Evolutionary conservation across 805 yeast species (phyloP).

Genomic region (Starmerella lactis-condensi): DNA sequence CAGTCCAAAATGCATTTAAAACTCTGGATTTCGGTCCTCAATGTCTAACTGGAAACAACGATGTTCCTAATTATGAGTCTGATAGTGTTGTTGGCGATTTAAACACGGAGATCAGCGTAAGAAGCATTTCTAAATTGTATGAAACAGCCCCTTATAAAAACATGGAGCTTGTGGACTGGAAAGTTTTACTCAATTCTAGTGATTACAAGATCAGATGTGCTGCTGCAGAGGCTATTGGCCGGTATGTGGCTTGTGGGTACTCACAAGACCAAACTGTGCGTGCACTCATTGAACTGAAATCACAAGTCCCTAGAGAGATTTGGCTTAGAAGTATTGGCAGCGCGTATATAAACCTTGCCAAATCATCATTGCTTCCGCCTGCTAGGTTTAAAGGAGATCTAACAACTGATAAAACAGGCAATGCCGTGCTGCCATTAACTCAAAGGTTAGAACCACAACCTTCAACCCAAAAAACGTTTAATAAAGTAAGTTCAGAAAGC

Average conservation of each 20-base stretch:
- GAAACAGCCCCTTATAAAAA: too few relatives aligned
- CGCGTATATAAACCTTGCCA: slow-evolving; percentile 5
- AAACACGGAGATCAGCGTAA: too few relatives aligned
- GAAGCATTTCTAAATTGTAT: too few relatives aligned
- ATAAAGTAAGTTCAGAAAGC: too few relatives aligned
- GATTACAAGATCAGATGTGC: slow-evolving; percentile 5
- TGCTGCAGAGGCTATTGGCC: slow-evolving; percentile 5
- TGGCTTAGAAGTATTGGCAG: slow-evolving; percentile 3
- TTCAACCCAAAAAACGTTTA: too few relatives aligned
- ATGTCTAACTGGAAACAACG: too few relatives aligned
- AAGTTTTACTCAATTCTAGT: not conserved
- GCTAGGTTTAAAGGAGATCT: not conserved
- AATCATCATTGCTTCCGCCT: not conserved
- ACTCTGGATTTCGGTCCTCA: too few relatives aligned
- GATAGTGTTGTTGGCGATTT: too few relatives aligned
- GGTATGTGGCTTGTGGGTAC: slow-evolving; percentile 4
- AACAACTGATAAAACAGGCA: too few relatives aligned
- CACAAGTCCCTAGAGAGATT: slow-evolving; percentile 3
- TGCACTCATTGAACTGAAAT: slow-evolving; percentile 3
- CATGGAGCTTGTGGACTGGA: too few relatives aligned
- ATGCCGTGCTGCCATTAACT: slow-evolving; percentile 4
- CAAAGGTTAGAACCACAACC: too few relatives aligned
- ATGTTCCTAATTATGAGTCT: too few relatives aligned
- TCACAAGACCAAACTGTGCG: slow-evolving; percentile 7
- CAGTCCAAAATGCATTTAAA: not conserved